Base-by-base conservation (phyloP, 2,329 filamentous ascomycete genomes). In the Diaporthe amygdali region DNA sequence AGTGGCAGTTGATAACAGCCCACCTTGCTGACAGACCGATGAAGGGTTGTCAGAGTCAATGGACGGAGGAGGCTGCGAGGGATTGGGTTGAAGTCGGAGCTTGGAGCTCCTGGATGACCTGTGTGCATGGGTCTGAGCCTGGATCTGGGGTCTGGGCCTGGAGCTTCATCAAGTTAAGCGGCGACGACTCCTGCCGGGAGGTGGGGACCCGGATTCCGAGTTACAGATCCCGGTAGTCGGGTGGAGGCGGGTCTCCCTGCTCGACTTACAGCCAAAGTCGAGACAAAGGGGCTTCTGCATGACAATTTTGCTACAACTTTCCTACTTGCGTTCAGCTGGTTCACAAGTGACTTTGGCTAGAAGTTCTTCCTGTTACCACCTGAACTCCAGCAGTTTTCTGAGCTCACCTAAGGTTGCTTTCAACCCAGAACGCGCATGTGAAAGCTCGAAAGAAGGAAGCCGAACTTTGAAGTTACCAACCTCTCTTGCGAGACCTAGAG, bases 121-220 rank as follows among this genome's bases (percentile, higher is more conserved):
- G n/a, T n/a, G n/a, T n/a, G n/a, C n/a, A n/a, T n/a, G n/a, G n/a
- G n/a, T n/a, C n/a, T n/a, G n/a, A n/a, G n/a, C n/a, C n/a, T 64
- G 30, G 41, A 44, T 49, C 44, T 49, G n/a, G 56, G 56, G 59
- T 64, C 59, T 64, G 59, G 59, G 59, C 59, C 59, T 30, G 44
- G 59, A 64, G 59, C 59, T 64, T 64, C 59, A 37, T 64, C 59
- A 20, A 64, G 30, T 64, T 37, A 49, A 64, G 59, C 44, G 44
- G 41, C 27, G 27, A 34, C 44, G n/a, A n/a, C 32, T 30, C 59
- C 44, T 64, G 59, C 30, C 59, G 59, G 59, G 25, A 64, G 59
- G 59, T 49, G 59, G 59, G 44, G 44, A 37, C 30, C 44, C 59
- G 59, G 47, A 37, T 64, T 49, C 59, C 59, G 59, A 49, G 44